Evolutionary conservation across 345 rosid genomes (phyloP).

Genomic region (Eucalyptus tenuipes): DNA sequence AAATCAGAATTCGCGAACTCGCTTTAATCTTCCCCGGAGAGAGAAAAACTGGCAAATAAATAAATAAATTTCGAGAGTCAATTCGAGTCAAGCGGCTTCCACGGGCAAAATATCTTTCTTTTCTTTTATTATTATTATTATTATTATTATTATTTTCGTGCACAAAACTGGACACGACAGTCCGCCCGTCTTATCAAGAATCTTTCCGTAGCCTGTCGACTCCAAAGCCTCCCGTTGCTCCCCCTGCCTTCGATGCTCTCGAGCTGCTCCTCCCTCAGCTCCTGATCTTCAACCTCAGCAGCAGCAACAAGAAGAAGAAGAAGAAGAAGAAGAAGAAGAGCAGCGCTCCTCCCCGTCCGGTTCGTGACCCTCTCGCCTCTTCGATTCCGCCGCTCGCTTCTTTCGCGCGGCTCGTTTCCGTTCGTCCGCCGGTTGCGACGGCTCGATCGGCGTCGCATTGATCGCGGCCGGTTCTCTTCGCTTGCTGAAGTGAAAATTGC

Average conservation of each 20-base stretch:
- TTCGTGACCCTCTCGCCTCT: not conserved
- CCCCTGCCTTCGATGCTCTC: not conserved
- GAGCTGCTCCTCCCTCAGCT: not conserved
- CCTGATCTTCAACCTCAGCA: not conserved
- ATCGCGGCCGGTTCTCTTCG: not conserved
- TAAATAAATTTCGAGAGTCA: not conserved
- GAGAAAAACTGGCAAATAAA: not conserved
- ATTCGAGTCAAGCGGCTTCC: not conserved
- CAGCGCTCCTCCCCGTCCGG: not conserved
- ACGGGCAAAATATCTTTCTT: not conserved
- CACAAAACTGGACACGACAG: not conserved
- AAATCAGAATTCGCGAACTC: not conserved
- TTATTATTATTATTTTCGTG: not conserved
- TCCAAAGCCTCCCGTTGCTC: not conserved
- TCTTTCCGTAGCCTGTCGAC: not conserved
- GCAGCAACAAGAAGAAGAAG: not conserved
- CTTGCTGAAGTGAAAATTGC: not conserved
- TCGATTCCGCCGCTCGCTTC: not conserved
- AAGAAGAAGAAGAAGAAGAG: not conserved
- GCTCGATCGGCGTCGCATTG: not conserved
- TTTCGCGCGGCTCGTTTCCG: not conserved
- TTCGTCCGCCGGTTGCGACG: not conserved
- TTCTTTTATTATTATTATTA: not conserved
- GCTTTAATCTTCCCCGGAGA: not conserved
- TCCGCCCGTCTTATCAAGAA: not conserved